Evolutionary conservation across 495 filamentous ascomycete genomes (phyloP), one percentile per base, ranked within the genome.

Genomic region (Penicillium waksmanii): DNA sequence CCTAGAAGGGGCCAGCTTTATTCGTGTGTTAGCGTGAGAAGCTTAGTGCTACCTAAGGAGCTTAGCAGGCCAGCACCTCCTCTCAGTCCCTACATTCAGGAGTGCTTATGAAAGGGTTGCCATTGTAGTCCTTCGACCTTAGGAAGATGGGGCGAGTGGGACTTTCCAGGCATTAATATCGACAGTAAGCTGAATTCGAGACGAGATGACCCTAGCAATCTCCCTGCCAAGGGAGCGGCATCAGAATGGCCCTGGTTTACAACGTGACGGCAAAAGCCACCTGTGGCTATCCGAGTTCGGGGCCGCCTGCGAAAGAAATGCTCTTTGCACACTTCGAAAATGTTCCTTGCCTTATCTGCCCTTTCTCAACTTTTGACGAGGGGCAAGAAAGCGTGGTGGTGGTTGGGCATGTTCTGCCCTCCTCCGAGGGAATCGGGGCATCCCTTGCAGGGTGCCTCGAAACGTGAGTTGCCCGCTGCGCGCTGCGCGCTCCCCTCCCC

Each of bases 121-220:
- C 72, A 75, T 49, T 77, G 69, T 43, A 9, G 8, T 7, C 12
- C 44, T 78, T 87, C 40, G 79, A 86, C 52, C 69, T 87, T 88
- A 84, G 85, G 85, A 86, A 25, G 85, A 88, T 63, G 76, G 80
- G 71, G 74, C 62, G 43, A 80, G 61, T 66, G 72, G 25, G 35
- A 69, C 79, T 55, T 82, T 85, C 5, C 71, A 80, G 51, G 67
- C 66, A 46, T 55, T 88, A 4, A 54, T 88, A 87, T 72, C 31
- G 56, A 11, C 68, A 21, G 3, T 3, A 71, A 7, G 73, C 65
- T 66, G 83, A 79, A 52, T 88, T 86, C 64, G 64, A 79, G 58
- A 77, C 9, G 80, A 83, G 52, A 69, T 73, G 53, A 76, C 84
- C 53, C 64, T 53, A 76, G 85, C 61, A 87, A 87, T 67, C 87